Conservation (phyloP, 331 rosid genomes). For the Malus hybrid region DNA sequence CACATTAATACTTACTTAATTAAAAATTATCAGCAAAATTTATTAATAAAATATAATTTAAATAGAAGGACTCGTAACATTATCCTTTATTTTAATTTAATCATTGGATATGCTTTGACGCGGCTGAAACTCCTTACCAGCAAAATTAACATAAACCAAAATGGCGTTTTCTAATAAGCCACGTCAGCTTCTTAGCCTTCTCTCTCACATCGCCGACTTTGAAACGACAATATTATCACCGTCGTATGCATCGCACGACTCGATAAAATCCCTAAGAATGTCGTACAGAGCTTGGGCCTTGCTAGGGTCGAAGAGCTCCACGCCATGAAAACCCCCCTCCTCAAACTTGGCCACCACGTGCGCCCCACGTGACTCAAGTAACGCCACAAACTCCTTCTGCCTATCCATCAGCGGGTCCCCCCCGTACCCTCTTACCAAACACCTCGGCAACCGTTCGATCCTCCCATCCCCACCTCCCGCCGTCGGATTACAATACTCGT, state of each 20-base stretch:
- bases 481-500: slow-evolving; percentile 51
- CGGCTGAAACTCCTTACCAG: too few relatives aligned
- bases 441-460: slow-evolving; percentile 49
- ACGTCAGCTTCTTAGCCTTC: background rate
- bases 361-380: slow-evolving; percentile 48
- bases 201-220: slow-evolving; percentile 8
- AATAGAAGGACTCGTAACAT: too few relatives aligned
- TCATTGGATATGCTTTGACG: too few relatives aligned
- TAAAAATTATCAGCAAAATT: too few relatives aligned
- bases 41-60: too few relatives aligned
- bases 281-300: slow-evolving; percentile 27
- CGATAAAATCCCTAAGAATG: slow-evolving; percentile 24
- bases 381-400: slow-evolving; percentile 41
- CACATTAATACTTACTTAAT: too few relatives aligned
- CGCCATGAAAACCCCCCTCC: slow-evolving; percentile 49
- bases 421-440: slow-evolving; percentile 36
- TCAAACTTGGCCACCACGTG: slow-evolving; percentile 26
- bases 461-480: slow-evolving; percentile 2
- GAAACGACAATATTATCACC: background rate
- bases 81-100: too few relatives aligned
- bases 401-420: slow-evolving; percentile 67
- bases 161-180: background rate
- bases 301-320: slow-evolving; percentile 41
- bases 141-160: too few relatives aligned
- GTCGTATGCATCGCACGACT: background rate